Evolutionary conservation across 2,329 filamentous ascomycete genomes (phyloP).

Genomic region (Epichloe aotearoae): DNA sequence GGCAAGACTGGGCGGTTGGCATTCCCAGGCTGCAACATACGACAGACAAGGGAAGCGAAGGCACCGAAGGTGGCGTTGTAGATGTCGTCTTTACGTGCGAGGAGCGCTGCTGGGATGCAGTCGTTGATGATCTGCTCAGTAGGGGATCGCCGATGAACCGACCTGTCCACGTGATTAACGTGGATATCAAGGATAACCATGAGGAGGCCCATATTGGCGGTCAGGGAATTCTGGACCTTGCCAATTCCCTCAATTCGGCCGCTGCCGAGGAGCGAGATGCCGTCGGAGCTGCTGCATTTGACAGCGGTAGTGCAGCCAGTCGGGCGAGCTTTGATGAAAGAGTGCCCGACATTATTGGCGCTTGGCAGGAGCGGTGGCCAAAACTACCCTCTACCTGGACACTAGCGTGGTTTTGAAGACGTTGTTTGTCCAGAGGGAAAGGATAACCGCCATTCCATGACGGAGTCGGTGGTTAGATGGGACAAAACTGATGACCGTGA

Average conservation of each 20-base stretch:
- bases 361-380: slow-evolving; percentile 93
- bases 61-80: slow-evolving; percentile 78
- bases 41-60: slow-evolving; percentile 62
- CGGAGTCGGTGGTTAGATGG: too few relatives aligned
- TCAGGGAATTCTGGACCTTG: slow-evolving; percentile 81
- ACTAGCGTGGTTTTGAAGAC: slow-evolving; percentile 71
- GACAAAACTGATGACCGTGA: too few relatives aligned
- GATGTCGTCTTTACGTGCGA: slow-evolving; percentile 96
- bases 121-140: slow-evolving; percentile 82
- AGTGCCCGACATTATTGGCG: slow-evolving; percentile 80
- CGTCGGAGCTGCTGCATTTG: slow-evolving; percentile 52
- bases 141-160: slow-evolving; percentile 78
- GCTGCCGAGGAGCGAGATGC: slow-evolving; percentile 63
- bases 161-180: slow-evolving; percentile 94
- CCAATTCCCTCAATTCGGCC: slow-evolving; percentile 67
- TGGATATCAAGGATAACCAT: slow-evolving; percentile 97
- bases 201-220: slow-evolving; percentile 90
- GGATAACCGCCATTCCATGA: too few relatives aligned
- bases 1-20: slow-evolving; percentile 94
- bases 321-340: slow-evolving; percentile 77
- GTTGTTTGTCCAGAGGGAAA: not conserved
- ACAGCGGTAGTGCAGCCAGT: slow-evolving; percentile 51
- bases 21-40: slow-evolving; percentile 66
- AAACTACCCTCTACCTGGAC: slow-evolving; percentile 88
- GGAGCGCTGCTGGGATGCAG: slow-evolving; percentile 95